These are phyloP conservation scores for Monosporozyma siamensis DNA, from an alignment of 805 yeast genomes.

Conservation along the genomic window DNA sequence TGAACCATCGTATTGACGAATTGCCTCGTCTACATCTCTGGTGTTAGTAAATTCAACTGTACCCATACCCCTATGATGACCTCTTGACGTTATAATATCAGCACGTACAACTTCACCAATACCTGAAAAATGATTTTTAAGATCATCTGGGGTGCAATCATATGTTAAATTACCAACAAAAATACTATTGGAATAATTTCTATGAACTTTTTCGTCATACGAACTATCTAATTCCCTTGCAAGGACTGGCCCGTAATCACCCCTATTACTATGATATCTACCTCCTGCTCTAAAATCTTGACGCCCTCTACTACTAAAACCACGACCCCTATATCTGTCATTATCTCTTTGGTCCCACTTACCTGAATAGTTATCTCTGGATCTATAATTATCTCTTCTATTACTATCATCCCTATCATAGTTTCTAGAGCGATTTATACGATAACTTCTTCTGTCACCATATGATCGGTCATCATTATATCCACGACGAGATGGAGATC, in stretches of 20 bases:
- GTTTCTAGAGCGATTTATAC: slow-evolving; percentile 12
- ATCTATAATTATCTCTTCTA: slow-evolving; percentile 12
- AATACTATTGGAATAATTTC: slow-evolving; percentile 60
- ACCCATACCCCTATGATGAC: slow-evolving; percentile 83
- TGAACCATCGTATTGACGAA: slow-evolving; percentile 56
- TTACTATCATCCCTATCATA: slow-evolving; percentile 23
- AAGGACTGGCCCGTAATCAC: slow-evolving; percentile 21
- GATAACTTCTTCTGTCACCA: slow-evolving; percentile 7
- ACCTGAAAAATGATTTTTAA: slow-evolving; percentile 49
- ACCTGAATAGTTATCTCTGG: not conserved
- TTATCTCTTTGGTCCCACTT: not conserved
- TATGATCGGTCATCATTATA: slow-evolving; percentile 4
- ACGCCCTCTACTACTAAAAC: slow-evolving; percentile 16
- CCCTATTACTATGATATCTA: slow-evolving; percentile 7
- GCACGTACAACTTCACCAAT: slow-evolving; percentile 67
- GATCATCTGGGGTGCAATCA: slow-evolving; percentile 47
- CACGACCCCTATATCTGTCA: slow-evolving; percentile 3
- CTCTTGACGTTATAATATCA: slow-evolving; percentile 69
- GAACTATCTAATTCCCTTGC: slow-evolving; percentile 21
- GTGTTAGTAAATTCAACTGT: slow-evolving; percentile 71
- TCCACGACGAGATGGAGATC: slow-evolving; percentile 17
- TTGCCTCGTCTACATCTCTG: slow-evolving; percentile 64
- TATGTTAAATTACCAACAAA: slow-evolving; percentile 70
- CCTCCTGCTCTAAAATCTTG: slow-evolving; percentile 14
- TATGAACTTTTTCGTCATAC: slow-evolving; percentile 33